A percentile compares a stretch with the other conserved stretches of the same genome.
Evolutionary conservation across 257 asterid species (phyloP).

Genomic region (Solanum gracilifrons): DNA sequence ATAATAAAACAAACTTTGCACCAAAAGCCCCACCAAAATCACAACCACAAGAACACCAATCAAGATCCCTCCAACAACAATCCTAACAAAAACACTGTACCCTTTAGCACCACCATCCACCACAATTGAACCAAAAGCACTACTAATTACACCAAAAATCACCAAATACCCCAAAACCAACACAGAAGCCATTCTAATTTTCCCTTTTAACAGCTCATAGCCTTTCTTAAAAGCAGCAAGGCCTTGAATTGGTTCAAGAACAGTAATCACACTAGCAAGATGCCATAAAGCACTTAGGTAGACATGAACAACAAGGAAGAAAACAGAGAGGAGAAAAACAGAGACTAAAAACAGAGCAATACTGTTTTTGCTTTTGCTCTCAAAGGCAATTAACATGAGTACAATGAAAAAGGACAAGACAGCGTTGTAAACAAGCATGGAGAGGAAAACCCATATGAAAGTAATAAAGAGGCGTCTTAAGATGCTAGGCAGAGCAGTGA

Average conservation of each 20-base stretch:
- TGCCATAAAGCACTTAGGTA: constrained; percentile 89
- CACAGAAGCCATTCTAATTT: constrained; percentile 33
- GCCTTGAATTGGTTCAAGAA: constrained; percentile 64
- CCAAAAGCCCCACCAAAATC: constrained; percentile 69
- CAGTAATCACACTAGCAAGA: constrained; percentile 85
- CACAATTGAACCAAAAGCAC: constrained; percentile 49
- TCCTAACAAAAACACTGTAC: constrained; percentile 43
- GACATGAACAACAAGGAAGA: constrained; percentile 71
- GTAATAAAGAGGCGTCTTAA: constrained; percentile 70
- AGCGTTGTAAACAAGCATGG: constrained; percentile 49
- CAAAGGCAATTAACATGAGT: constrained; percentile 50
- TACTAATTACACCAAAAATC: constrained; percentile 45
- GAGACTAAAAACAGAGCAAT: constrained; percentile 42
- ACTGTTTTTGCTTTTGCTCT: constrained; percentile 38
- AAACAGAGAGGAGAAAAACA: constrained; percentile 30
- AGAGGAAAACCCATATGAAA: constrained; percentile 60
- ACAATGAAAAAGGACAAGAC: constrained; percentile 50
- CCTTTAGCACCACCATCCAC: constrained; percentile 60
- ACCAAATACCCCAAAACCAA: constrained; percentile 61
- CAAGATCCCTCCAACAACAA: constrained; percentile 69
- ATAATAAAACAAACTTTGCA: constrained; percentile 89
- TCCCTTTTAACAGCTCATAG: constrained; percentile 53
- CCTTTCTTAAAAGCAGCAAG: constrained; percentile 57
- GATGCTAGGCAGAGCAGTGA: constrained; percentile 72
- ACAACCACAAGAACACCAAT: constrained; percentile 82